Conservation (phyloP, 257 asterid genomes). For the Oldenlandia corymbosa region DNA sequence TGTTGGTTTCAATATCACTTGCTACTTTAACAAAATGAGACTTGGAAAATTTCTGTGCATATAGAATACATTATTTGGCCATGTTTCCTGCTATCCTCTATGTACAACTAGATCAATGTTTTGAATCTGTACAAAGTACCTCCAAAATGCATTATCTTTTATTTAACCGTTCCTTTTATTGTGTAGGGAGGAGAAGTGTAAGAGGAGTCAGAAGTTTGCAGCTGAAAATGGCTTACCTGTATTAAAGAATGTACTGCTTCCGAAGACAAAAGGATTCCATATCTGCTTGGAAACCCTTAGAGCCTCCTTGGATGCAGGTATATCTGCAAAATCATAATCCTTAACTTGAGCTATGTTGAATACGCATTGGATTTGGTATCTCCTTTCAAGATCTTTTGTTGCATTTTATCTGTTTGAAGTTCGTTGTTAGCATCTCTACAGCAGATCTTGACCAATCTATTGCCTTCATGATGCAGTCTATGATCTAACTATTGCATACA, state of each 20-base stretch:
- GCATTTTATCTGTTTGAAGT: not conserved
- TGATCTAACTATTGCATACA: constrained; percentile 81
- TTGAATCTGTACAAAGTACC: not conserved
- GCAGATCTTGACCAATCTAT: constrained; percentile 81
- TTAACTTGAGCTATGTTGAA: not conserved
- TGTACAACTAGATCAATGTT: not conserved
- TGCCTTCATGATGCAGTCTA: constrained; percentile 51
- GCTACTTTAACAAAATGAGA: not conserved
- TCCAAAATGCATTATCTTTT: not conserved
- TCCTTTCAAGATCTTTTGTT: not conserved
- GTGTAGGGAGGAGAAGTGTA: constrained; percentile 75
- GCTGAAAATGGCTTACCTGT: constrained; percentile 67
- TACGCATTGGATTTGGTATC: not conserved
- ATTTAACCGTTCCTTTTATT: constrained; percentile 1
- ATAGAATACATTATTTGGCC: not conserved
- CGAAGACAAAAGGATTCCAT: constrained; percentile 77
- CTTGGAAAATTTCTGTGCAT: not conserved
- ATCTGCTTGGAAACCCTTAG: constrained; percentile 61
- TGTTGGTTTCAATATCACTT: too few species aligned
- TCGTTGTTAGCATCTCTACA: not conserved
- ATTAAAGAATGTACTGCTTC: constrained; percentile 73
- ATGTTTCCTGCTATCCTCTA: not conserved
- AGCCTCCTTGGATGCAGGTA: constrained; percentile 87
- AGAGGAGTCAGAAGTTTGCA: constrained; percentile 66
- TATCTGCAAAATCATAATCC: constrained; percentile 1